Evolutionary conservation across 345 rosid species (phyloP).

Genomic region (Eucalyptus cladocalyx): DNA sequence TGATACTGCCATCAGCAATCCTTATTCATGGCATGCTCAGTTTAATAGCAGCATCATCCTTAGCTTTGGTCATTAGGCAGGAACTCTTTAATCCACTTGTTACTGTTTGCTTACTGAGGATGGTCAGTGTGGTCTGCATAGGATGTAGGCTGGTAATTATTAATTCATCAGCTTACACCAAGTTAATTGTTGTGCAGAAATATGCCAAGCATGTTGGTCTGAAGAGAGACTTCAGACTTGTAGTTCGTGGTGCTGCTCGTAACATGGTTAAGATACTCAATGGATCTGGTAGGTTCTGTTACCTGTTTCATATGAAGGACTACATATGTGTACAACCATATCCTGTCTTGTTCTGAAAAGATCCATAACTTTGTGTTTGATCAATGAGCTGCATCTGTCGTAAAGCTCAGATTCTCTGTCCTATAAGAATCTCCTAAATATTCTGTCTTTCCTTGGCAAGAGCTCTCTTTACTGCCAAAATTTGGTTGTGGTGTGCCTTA

Average conservation of each 20-base stretch:
- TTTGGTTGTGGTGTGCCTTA: not conserved
- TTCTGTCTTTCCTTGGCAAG: not conserved
- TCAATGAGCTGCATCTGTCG: not conserved
- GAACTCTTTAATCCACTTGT: not conserved
- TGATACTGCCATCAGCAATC: not conserved
- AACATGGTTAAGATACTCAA: conserved; percentile 79
- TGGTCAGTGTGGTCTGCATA: not conserved
- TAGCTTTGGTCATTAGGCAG: not conserved
- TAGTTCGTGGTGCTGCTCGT: conserved; percentile 93
- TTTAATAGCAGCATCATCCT: not conserved
- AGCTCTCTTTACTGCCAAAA: not conserved
- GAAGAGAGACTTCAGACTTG: conserved; percentile 94
- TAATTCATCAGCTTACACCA: conserved; percentile 3
- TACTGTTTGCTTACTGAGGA: not conserved
- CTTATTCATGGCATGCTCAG: not conserved
- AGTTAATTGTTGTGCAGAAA: conserved; percentile 29
- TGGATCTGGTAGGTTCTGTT: conserved; percentile 52
- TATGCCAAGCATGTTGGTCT: conserved; percentile 84
- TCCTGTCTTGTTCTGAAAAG: not conserved
- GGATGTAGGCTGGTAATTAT: not conserved
- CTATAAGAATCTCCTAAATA: not conserved
- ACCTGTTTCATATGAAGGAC: not conserved
- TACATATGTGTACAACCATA: not conserved
- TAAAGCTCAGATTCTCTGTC: not conserved
- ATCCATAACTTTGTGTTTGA: not conserved